These are phyloP conservation scores for Rosa multiflora DNA, from an alignment of 306 rosid genomes.

Conservation along the genomic window DNA sequence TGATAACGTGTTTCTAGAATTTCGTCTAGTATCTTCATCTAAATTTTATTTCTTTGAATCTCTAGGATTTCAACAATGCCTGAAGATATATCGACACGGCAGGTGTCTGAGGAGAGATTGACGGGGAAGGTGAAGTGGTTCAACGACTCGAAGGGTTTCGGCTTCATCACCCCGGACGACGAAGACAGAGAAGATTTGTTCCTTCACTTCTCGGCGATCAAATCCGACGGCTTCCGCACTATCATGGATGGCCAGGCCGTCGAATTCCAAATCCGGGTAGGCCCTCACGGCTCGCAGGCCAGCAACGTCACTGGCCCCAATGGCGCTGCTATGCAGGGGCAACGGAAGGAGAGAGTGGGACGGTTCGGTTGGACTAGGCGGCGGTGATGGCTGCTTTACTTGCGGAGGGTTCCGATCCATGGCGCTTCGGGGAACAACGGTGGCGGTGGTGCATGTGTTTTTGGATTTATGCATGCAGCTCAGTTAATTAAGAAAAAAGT, in stretches of 20 bases:
- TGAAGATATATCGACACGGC: not conserved
- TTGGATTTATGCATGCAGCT: too few species aligned
- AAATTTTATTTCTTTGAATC: not conserved
- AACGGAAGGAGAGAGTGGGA: not conserved
- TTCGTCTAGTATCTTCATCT: too few species aligned
- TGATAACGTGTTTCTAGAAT: too few species aligned
- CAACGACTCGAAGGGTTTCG: conserved; percentile 68
- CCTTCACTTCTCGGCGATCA: conserved; percentile 77
- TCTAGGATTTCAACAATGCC: conserved; percentile 37
- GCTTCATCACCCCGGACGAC: conserved; percentile 80
- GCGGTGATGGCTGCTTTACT: not conserved
- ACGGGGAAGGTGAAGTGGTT: conserved; percentile 80
- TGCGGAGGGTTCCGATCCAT: too few species aligned
- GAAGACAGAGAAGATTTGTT: conserved; percentile 62
- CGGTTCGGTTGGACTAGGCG: not conserved
- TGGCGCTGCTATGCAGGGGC: conserved; percentile 50
- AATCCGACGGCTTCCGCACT: conserved; percentile 71
- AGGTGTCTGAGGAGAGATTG: conserved; percentile 54
- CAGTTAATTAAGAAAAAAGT: too few species aligned
- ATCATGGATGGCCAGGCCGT: conserved; percentile 63
- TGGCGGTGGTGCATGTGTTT: conserved; percentile 19
- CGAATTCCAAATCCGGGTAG: conserved; percentile 55
- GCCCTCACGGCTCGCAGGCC: conserved; percentile 36
- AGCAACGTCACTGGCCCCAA: conserved; percentile 65
- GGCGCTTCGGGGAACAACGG: too few species aligned